Evolutionary conservation across 805 yeast species (phyloP), one percentile per base, ranked within the genome.

Genomic region (Candida taoyuanica): DNA sequence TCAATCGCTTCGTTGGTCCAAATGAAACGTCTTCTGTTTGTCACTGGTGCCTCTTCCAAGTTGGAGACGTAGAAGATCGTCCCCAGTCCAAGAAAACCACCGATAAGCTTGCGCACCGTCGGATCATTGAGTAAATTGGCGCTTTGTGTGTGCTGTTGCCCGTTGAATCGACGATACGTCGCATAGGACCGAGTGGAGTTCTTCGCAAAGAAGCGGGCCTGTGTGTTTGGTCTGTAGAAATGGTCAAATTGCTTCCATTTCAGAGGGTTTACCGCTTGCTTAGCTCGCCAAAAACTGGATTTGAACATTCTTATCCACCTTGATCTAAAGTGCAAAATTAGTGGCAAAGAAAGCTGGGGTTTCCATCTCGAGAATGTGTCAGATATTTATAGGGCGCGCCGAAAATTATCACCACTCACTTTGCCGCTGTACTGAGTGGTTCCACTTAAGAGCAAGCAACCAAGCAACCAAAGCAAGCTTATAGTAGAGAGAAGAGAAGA

Each of bases 1-100:
- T 86, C 96, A 23, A 82, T 46, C 66, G 78, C 73, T 34, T 71
- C 70, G 5, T 87, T 82, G 2, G 84, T 67, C 73, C 87, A 74
- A 55, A 88, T 74, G 51, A 87, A 74, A 46, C 97, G 67, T 21
- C 53, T 63, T 34, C 98, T 66, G 23, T 78, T 76, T 1, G 95
- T 79, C 18, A 81, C 81, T 1, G 96, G 96, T 0, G 95, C 96
- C 47, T 74, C 74, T 46, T 88, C 84, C 21, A 85, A 64, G 47
- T 81, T 70, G 21, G 81, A 68, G 20, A 68, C 64, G 56, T 68
- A 73, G 34, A 65, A 57, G 1, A 69, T 31, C 0, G 60, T 58
- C 8, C 65, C 48, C 0, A 59, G 59, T 15, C 63, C 71, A 5
- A 60, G 50, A 3, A 59, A 55, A 2, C 59, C 52, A 4, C 60